Conservation (phyloP, 163 green algal genomes). For the Scenedesmus sp. region DNA sequence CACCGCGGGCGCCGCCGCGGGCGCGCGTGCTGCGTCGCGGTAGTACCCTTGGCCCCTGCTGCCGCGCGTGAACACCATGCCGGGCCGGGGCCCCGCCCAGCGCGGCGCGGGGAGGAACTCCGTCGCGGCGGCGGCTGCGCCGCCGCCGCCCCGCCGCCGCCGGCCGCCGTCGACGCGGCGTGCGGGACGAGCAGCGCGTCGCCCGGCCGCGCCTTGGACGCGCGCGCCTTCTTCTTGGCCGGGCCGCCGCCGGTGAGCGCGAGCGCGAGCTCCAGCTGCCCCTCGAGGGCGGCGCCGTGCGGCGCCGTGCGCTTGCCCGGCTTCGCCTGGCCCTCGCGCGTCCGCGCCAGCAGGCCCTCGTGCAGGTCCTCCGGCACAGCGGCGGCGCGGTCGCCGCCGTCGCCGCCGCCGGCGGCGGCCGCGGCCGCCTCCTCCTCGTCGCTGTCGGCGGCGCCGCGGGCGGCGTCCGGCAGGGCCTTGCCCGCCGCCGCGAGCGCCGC, state of each 20-base stretch:
- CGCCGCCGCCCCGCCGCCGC: no score
- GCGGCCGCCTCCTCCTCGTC: slow-evolving; percentile 11
- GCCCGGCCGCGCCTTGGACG: no score
- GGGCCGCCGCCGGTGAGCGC: slow-evolving; percentile 22
- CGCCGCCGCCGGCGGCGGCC: not conserved
- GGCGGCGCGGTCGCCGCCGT: slow-evolving; percentile 4
- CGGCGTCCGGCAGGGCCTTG: not conserved
- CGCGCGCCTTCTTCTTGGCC: slow-evolving; percentile 10
- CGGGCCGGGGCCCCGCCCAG: slow-evolving; percentile 52
- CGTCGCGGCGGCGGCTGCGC: not conserved
- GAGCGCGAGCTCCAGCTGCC: slow-evolving; percentile 11
- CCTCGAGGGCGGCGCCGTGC: no score
- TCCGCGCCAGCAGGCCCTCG: not conserved
- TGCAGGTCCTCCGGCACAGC: slow-evolving; percentile 38
- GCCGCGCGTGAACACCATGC: slow-evolving; percentile 65
- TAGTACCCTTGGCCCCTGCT: slow-evolving; percentile 66
- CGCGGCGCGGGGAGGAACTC: slow-evolving; percentile 49
- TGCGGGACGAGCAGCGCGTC: slow-evolving; percentile 54
- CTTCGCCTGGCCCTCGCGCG: no score
- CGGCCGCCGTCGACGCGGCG: slow-evolving; percentile 17
- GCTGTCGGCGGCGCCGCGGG: not conserved
- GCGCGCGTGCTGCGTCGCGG: slow-evolving; percentile 48
- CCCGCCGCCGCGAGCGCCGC: slow-evolving; percentile 40
- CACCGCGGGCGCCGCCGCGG: no score
- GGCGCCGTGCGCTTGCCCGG: no score